Base-by-base conservation (phyloP, 2,329 filamentous ascomycete genomes). In the Phaeoacremonium minimum region DNA sequence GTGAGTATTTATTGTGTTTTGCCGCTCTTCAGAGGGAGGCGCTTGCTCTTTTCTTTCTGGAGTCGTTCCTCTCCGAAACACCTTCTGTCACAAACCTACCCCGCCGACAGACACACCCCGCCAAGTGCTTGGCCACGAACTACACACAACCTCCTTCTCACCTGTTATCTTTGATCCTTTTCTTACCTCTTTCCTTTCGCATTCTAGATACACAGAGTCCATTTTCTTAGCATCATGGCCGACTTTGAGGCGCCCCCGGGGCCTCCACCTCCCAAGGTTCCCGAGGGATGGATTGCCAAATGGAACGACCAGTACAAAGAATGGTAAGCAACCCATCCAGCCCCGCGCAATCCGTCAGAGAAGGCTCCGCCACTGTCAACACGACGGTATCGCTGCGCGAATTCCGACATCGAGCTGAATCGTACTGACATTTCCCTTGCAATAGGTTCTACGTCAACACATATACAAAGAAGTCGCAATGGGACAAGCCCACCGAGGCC, bases 391-490 rank as follows among this genome's bases (percentile, higher is more conserved):
- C n/a, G n/a, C n/a, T n/a, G n/a, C n/a, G n/a, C n/a, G n/a, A n/a
- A n/a, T n/a, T n/a, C n/a, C n/a, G n/a, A n/a, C n/a, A n/a, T n/a
- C n/a, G n/a, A n/a, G n/a, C n/a, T n/a, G n/a, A n/a, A n/a, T n/a
- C n/a, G n/a, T n/a, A n/a, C n/a, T n/a, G n/a, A n/a, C n/a, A n/a
- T n/a, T n/a, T n/a, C n/a, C n/a, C n/a, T n/a, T n/a, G n/a, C n/a
- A n/a, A 7, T 45, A 88, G 84, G 83, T 95, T 93, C 75, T 96
- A 86, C 66, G 85, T 95, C 42, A 93, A 96, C 66, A 77, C 85
- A 43, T 77, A 82, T 61, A 95, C 89, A 46, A 93, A 93, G 53
- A 75, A 85, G 56, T 95, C 90, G 5, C 85, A 91, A 73, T 96
- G 90, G 90, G 85, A 95, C 5, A 83, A 79, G 48, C 89, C 89